Evolutionary conservation across 352 stramenopile genomes (phyloP).

Genomic region (Globisporangium lucens): DNA sequence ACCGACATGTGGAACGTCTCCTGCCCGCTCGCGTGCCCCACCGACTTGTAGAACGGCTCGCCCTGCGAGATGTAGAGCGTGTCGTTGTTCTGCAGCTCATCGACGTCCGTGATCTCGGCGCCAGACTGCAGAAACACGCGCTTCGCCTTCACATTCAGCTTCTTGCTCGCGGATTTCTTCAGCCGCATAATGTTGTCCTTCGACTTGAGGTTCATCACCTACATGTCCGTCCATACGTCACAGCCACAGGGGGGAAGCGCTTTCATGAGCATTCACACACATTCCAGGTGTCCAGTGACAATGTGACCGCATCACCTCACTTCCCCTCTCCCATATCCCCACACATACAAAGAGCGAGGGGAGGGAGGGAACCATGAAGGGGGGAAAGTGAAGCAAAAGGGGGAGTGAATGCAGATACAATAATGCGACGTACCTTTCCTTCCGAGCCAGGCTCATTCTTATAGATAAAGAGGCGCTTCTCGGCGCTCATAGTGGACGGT

Average conservation of each 20-base stretch:
- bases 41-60: conserved; percentile 81
- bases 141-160: conserved; percentile 75
- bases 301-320: background rate
- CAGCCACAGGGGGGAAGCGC: background rate
- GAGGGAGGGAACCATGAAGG: background rate
- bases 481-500: conserved; percentile 42
- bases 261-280: background rate
- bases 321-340: background rate
- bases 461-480: conserved; percentile 87
- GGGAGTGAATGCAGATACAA: background rate
- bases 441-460: conserved; percentile 82
- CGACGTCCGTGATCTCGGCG: conserved; percentile 81
- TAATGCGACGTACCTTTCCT: conserved; percentile 48
- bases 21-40: conserved; percentile 60
- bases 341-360: background rate
- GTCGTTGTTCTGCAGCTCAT: conserved; percentile 89
- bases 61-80: conserved; percentile 84
- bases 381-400: background rate
- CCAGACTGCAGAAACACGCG: conserved; percentile 76
- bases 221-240: background rate
- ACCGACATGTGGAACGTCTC: conserved; percentile 88
- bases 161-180: conserved; percentile 86
- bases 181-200: conserved; percentile 68
- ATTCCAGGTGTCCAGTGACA: background rate
- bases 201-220: conserved; percentile 81